Evolutionary conservation across 169 alveolate genomes (phyloP), one percentile per base, ranked within the genome.

Genomic region (Theileria parva): DNA sequence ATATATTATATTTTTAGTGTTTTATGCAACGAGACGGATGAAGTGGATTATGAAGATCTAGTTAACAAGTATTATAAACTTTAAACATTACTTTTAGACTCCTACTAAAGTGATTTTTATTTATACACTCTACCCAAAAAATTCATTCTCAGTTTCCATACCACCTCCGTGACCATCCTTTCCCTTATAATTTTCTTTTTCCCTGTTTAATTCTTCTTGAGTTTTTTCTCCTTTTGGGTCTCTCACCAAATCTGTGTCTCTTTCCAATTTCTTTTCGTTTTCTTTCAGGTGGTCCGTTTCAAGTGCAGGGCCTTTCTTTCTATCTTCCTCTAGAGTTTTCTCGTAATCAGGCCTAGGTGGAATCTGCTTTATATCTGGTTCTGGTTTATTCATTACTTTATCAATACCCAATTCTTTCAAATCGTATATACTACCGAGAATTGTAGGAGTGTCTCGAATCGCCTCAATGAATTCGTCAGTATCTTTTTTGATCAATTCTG

Each of bases 21-120:
- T 17, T 28, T 66, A 17, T 39, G 74, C 73, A 48, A 55, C 57
- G 51, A 34, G n/a, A 79, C 68, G 4, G 88, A 81, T 44, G 39
- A 75, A 21, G 63, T 81, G 61, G 81, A 64, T 39, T 81, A 81
- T 53, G 85, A 81, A 27, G 39, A 74, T 23, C 85, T 81, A 17
- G 64, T 81, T 30, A 76, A 13, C 74, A 81, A 74, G 88, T 81
- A 37, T 30, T 77, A 74, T 17, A 4, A 34, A 69, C 21, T 19
- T 34, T n/a, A n/a, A 64, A 28, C 32, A 44, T 2, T 1, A 72
- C 25, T 25, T 30, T 13, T 69, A 81, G 88, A 51, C 61, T 81
- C 19, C 55, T 81, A 61, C n/a, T 53, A 67, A 81, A 74, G 79
- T 81, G 74, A 77, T 50, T 5, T 53, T 63, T 23, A 17, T 21